These are phyloP conservation scores for Singerocomus inundabilis DNA, from an alignment of 1,284 basidiomycete species.

Conservation along the genomic window DNA sequence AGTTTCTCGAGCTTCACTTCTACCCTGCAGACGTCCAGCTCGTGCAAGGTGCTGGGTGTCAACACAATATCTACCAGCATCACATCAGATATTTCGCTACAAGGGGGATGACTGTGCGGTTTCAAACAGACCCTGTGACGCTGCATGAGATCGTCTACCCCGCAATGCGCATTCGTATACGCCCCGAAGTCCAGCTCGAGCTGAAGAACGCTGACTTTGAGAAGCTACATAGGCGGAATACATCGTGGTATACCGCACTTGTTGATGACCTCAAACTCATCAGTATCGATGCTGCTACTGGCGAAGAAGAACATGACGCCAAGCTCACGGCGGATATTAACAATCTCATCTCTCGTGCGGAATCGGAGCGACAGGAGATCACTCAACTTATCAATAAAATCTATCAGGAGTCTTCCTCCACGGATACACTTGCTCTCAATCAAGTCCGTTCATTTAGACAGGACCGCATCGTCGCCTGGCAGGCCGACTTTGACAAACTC, in stretches of 20 bases:
- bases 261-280: slow-evolving; percentile 74
- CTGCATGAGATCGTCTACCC: slow-evolving; percentile 90
- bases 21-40: slow-evolving; percentile 83
- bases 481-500: slow-evolving; percentile 77
- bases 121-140: slow-evolving; percentile 83
- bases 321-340: slow-evolving; percentile 61
- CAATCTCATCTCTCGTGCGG: slow-evolving; percentile 67
- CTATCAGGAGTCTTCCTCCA: slow-evolving; percentile 78
- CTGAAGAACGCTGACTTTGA: slow-evolving; percentile 91
- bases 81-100: slow-evolving; percentile 92
- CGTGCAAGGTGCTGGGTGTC: slow-evolving; percentile 82
- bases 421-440: slow-evolving; percentile 88
- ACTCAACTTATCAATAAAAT: slow-evolving; percentile 73
- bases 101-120: slow-evolving; percentile 83
- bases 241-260: slow-evolving; percentile 66
- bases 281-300: slow-evolving; percentile 72
- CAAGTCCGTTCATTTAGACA: slow-evolving; percentile 85
- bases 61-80: slow-evolving; percentile 93
- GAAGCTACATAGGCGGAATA: slow-evolving; percentile 72
- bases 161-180: slow-evolving; percentile 81
- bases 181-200: slow-evolving; percentile 81
- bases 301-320: slow-evolving; percentile 67
- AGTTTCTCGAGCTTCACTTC: slow-evolving; percentile 90
- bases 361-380: slow-evolving; percentile 76
- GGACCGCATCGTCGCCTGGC: slow-evolving; percentile 97